Percentiles rank a stretch among this genome's conserved stretches.
Evolutionary conservation across 2,329 filamentous ascomycete species (phyloP).

Genomic region (Alternaria triticimaculans): DNA sequence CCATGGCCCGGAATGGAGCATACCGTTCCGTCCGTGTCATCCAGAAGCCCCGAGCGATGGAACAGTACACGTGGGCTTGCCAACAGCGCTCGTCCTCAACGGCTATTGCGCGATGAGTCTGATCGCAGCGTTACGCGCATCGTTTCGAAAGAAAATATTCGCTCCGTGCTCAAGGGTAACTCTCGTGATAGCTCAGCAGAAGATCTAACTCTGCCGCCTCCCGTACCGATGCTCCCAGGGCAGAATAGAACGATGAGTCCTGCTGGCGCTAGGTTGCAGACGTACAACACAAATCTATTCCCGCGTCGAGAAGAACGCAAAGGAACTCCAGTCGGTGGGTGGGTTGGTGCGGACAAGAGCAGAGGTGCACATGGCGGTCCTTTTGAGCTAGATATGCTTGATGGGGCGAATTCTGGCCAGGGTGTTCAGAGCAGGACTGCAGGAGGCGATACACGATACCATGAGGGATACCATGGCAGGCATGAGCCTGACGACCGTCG

Average conservation of each 20-base stretch:
- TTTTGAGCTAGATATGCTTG: neutral
- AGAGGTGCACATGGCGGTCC: neutral
- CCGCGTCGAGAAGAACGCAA: conserved; percentile 28
- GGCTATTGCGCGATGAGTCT: neutral
- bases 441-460: neutral
- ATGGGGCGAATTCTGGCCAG: neutral
- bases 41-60: conserved; percentile 26
- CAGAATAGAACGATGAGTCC: neutral
- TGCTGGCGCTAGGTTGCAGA: conserved; percentile 12
- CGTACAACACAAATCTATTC: conserved; percentile 42
- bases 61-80: neutral
- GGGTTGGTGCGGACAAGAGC: conserved; percentile 6
- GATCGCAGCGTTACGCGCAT: conserved; percentile 28
- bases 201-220: conserved; percentile 12
- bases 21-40: conserved; percentile 25
- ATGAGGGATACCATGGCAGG: neutral
- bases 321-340: conserved; percentile 17
- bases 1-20: conserved; percentile 16
- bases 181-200: conserved; percentile 30
- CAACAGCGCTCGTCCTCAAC: conserved; percentile 1
- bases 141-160: conserved; percentile 45
- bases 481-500: neutral
- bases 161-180: conserved; percentile 26
- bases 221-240: neutral
- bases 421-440: neutral